These are phyloP conservation scores for Cenchrus fungigraminus DNA, from an alignment of 176 grass and related monocot genomes.

Conservation along the genomic window DNA sequence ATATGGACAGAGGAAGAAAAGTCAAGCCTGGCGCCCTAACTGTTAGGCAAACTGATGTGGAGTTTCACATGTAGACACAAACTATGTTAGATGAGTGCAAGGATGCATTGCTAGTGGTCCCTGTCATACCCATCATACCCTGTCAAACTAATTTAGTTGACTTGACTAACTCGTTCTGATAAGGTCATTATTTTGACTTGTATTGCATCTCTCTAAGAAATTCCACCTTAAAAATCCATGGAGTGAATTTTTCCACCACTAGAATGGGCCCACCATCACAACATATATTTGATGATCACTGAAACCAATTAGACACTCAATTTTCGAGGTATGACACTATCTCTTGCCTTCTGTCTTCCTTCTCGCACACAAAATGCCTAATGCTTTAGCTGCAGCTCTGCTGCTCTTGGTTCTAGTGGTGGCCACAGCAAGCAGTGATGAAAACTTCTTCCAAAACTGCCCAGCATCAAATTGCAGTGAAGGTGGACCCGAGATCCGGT, in stretches of 20 bases:
- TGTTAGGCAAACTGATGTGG: too few relatives aligned
- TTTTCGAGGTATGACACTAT: background rate
- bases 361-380: conserved; percentile 21
- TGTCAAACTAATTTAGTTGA: background rate
- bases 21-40: background rate
- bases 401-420: conserved; percentile 18
- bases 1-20: background rate
- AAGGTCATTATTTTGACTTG: background rate
- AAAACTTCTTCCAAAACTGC: conserved; percentile 42
- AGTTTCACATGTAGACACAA: too few relatives aligned
- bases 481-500: conserved; percentile 41
- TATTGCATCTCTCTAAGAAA: background rate
- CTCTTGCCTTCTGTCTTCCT: background rate
- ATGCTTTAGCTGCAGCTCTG: background rate
- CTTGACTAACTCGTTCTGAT: background rate
- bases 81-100: too few relatives aligned
- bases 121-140: too few relatives aligned
- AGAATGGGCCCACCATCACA: background rate
- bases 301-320: background rate
- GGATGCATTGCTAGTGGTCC: too few relatives aligned
- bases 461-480: conserved; percentile 9
- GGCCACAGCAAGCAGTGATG: conserved; percentile 7
- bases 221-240: background rate
- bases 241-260: background rate
- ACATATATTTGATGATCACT: conserved; percentile 12